phyloP scores from a whole-genome alignment of 345 rosid genomes.

The Pseudoturritis turrita region DNA sequence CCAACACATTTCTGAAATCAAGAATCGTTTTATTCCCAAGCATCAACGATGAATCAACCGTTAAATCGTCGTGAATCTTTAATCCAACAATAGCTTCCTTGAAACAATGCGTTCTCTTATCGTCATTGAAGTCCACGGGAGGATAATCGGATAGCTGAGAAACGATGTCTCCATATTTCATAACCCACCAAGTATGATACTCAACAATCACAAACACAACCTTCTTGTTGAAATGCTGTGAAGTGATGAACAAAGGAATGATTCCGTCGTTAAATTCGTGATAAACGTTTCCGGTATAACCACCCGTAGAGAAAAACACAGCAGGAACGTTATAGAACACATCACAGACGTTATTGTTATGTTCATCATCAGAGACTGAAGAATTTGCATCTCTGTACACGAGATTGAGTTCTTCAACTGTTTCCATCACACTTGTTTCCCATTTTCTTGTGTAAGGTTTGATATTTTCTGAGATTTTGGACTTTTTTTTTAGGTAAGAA shows the following conservation, averaged over 20 bases:
- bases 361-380: neutral
- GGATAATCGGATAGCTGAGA: constrained; percentile 57
- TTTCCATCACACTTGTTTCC: constrained; percentile 66
- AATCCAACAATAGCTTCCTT: constrained; percentile 66
- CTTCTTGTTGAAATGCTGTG: constrained; percentile 61
- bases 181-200: constrained; percentile 73
- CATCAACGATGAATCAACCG: constrained; percentile 44
- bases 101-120: constrained; percentile 68
- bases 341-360: constrained; percentile 34
- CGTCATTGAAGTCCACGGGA: constrained; percentile 43
- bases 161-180: constrained; percentile 53
- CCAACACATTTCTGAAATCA: constrained; percentile 58
- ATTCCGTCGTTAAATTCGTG: constrained; percentile 86
- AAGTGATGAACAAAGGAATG: constrained; percentile 70
- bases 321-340: constrained; percentile 56
- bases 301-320: constrained; percentile 72
- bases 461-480: constrained; percentile 39
- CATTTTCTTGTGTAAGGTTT: constrained; percentile 81
- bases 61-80: constrained; percentile 66
- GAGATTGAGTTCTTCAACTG: constrained; percentile 56
- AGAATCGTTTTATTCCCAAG: constrained; percentile 43
- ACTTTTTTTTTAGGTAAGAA: neutral
- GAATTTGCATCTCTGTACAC: constrained; percentile 27
- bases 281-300: constrained; percentile 73
- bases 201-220: constrained; percentile 74